Percentiles rank a stretch among this genome's conserved stretches.
These are phyloP conservation scores for Leishmania martiniquensis DNA, from an alignment of 208 protist species.

Conservation along the genomic window DNA sequence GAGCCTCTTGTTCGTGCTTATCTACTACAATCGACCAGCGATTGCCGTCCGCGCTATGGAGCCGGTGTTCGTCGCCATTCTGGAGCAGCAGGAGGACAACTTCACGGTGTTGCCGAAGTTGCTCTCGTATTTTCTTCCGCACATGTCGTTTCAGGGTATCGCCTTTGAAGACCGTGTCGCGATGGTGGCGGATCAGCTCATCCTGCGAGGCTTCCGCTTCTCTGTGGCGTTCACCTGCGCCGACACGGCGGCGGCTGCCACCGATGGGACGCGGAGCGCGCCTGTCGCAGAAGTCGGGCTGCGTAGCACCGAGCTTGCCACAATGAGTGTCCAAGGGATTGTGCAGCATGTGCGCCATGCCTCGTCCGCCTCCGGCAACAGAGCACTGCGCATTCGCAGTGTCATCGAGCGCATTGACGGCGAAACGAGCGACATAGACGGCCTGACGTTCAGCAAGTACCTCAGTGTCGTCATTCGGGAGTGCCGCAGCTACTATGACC, in stretches of 20 bases:
- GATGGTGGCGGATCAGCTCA: slow-evolving; percentile 20
- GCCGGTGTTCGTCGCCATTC: slow-evolving; percentile 33
- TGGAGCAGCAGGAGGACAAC: slow-evolving; percentile 18
- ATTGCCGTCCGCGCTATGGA: slow-evolving; percentile 28
- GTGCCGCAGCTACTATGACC: slow-evolving; percentile 21
- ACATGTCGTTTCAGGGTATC: slow-evolving; percentile 17
- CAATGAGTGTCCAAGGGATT: slow-evolving; percentile 21
- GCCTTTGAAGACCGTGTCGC: slow-evolving; percentile 13
- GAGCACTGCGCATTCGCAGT: slow-evolving; percentile 18
- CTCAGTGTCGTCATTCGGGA: slow-evolving; percentile 16
- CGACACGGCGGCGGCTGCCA: neutral
- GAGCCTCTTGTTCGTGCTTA: slow-evolving; percentile 32
- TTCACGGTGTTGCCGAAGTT: slow-evolving; percentile 21
- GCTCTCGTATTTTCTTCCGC: slow-evolving; percentile 24
- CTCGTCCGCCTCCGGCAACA: neutral
- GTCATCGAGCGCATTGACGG: slow-evolving; percentile 22
- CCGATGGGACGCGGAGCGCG: too few species aligned
- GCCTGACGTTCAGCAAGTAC: slow-evolving; percentile 27
- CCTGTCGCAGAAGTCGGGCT: too few species aligned
- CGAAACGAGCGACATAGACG: neutral
- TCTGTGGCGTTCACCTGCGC: slow-evolving; percentile 9
- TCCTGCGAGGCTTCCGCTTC: slow-evolving; percentile 26
- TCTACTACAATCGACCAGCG: slow-evolving; percentile 27
- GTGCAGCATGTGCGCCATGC: slow-evolving; percentile 9
- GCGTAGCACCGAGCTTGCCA: slow-evolving; percentile 6